Percentiles rank a stretch among this genome's conserved stretches.
Conservation (phyloP, 139 green algal species). For the Chlamydomonas schloesseri region DNA sequence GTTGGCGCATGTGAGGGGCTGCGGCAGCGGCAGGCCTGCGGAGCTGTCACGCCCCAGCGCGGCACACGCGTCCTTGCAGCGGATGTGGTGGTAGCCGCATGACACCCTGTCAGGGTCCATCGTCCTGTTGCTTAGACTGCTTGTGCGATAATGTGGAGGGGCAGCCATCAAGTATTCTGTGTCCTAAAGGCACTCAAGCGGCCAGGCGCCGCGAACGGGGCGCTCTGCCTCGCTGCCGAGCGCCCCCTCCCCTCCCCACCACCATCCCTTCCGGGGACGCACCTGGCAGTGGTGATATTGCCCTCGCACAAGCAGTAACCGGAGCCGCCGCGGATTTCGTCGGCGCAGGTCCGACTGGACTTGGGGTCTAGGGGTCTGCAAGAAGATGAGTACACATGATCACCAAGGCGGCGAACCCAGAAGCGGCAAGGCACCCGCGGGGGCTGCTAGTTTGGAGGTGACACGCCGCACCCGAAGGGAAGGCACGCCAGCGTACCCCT, state of each 20-base stretch:
- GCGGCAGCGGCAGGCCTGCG: not conserved
- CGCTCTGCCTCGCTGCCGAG: not conserved
- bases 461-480: not conserved
- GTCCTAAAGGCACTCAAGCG: not conserved
- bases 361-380: not conserved
- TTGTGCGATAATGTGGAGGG: no score
- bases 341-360: not conserved
- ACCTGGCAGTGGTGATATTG: slow-evolving; percentile 15
- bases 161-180: not conserved
- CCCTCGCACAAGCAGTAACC: slow-evolving; percentile 34
- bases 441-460: no score
- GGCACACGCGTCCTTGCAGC: slow-evolving; percentile 32
- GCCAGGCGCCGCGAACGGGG: no score
- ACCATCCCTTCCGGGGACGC: not conserved
- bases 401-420: not conserved
- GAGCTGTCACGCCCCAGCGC: slow-evolving; percentile 16
- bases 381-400: no score
- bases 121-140: no score
- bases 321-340: not conserved
- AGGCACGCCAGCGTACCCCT: not conserved
- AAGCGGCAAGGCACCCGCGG: no score
- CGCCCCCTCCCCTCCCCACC: not conserved
- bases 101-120: no score
- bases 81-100: slow-evolving; percentile 41
- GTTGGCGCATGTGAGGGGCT: not conserved